Evolutionary conservation across 2,329 filamentous ascomycete species (phyloP).

Genomic region (Ceratocystis huliohia): DNA sequence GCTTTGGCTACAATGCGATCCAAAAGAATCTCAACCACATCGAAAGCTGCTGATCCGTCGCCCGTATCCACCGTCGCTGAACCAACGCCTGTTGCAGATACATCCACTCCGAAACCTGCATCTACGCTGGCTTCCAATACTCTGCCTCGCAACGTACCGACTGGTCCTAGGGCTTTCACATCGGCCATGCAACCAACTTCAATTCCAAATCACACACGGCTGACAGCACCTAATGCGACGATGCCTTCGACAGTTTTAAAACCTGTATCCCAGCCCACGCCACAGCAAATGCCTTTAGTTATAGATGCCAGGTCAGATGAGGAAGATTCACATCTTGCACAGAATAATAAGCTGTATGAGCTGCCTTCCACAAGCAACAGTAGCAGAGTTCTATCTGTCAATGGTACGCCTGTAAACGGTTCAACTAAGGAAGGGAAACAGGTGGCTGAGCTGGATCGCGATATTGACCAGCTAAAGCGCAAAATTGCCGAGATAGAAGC

Average conservation of each 20-base stretch:
- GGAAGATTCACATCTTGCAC: constrained; percentile 18
- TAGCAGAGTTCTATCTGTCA: background rate
- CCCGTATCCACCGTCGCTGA: background rate
- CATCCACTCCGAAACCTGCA: background rate
- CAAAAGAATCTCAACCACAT: constrained; percentile 21
- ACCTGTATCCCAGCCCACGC: constrained; percentile 3
- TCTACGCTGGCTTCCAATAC: background rate
- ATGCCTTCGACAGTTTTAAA: background rate
- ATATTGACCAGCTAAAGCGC: constrained; percentile 48
- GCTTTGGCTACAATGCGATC: constrained; percentile 51
- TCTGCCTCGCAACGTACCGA: background rate
- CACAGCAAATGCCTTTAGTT: constrained; percentile 11
- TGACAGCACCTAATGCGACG: background rate
- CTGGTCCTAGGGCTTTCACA: constrained; percentile 8
- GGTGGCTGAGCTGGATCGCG: constrained; percentile 33
- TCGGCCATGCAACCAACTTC: background rate
- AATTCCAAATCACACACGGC: background rate
- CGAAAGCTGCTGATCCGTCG: background rate
- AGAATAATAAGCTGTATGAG: constrained; percentile 7
- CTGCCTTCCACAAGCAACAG: constrained; percentile 10
- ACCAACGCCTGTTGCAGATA: too few relatives aligned
- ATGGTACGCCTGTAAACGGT: background rate
- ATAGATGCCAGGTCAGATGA: constrained; percentile 19
- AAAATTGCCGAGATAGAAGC: constrained; percentile 48
- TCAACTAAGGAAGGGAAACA: constrained; percentile 3